phyloP scores from a whole-genome alignment of 495 filamentous ascomycete genomes.

The Aspergillus bridgeri region DNA sequence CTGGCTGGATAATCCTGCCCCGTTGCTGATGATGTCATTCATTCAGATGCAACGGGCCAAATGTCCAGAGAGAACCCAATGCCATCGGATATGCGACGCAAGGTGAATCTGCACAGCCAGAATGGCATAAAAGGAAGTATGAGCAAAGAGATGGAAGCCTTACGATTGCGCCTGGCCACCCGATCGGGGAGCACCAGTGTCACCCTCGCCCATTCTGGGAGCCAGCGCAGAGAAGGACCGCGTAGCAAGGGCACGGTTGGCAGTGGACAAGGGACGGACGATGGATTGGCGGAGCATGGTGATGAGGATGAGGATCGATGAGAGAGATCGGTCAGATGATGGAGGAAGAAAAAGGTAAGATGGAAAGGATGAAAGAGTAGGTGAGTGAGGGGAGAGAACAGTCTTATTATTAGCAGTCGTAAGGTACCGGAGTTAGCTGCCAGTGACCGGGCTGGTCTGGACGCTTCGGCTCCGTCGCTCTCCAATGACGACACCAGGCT shows the following conservation, averaged over 20 bases:
- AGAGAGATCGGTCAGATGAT: constrained; percentile 55
- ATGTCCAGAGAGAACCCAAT: not conserved
- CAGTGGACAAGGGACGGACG: constrained; percentile 53
- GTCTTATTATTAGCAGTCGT: constrained; percentile 11
- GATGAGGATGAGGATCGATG: constrained; percentile 8
- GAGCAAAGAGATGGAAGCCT: constrained; percentile 4
- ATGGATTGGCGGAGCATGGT: constrained; percentile 67
- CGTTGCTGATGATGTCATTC: constrained; percentile 21
- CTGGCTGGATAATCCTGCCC: not conserved
- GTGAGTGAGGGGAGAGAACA: constrained; percentile 1
- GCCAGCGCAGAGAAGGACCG: constrained; percentile 62
- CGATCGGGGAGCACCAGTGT: constrained; percentile 60
- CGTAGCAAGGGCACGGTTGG: constrained; percentile 45
- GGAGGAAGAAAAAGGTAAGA: constrained; percentile 5
- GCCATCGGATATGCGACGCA: not conserved
- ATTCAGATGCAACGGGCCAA: not conserved
- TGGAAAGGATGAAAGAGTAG: constrained; percentile 3
- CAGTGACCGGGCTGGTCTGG: not conserved
- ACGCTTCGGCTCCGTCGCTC: constrained; percentile 4
- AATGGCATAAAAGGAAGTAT: not conserved
- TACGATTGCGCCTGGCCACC: constrained; percentile 36
- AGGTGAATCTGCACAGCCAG: not conserved
- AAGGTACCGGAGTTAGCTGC: not conserved
- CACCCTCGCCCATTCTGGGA: constrained; percentile 62
- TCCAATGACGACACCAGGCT: constrained; percentile 19